Evolutionary conservation across 352 stramenopile species (phyloP), one percentile per base, ranked within the genome.

Genomic region (Pythium vanterpoolii): DNA sequence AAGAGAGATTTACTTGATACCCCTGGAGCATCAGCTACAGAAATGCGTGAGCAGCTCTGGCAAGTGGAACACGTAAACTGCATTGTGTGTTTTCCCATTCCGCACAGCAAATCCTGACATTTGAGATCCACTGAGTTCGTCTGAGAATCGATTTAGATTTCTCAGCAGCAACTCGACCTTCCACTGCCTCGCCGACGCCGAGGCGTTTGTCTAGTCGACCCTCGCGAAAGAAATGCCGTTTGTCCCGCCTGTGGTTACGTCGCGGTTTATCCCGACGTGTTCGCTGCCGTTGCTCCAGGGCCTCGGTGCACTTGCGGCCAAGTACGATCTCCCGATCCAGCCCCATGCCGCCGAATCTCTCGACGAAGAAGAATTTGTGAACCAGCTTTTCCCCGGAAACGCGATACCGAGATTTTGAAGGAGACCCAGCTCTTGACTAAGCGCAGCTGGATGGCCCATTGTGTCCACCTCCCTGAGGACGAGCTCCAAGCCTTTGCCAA

Each of bases 211-310:
- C n/a, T 30, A 82, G 63, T 92, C 85, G 55, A 64, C 62, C 13
- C 56, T 77, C 42, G 43, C n/a, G 5, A 87, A 73, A 60, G 18
- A 54, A 11, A 79, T 64, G 44, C 67, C 66, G 24, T 63, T 96
- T 7, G 73, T 97, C 13, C 65, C 70, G 47, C 90, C 91, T 1
- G 79, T 94, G 3, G 47, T 98, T 23, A 97, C 89, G 11, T 90
- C 91, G 19, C 83, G 92, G 9, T 98, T 98, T 63, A 79, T 97
- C 3, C 91, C 91, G 3, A 96, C 77, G 31, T 98, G 91, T 62
- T 90, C 91, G 26, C 54, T 75, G 5, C 71, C 85, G 61, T 74
- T 98, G 11, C 60, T 98, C 33, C 60, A 52, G 7, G 73, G 80
- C 2, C 72, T 98, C 19, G 89, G 90, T 16, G 65, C 70, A 0